These are phyloP conservation scores for Lanmaoa pseudosensibilis DNA, from an alignment of 768 basidiomycete genomes.

Conservation along the genomic window DNA sequence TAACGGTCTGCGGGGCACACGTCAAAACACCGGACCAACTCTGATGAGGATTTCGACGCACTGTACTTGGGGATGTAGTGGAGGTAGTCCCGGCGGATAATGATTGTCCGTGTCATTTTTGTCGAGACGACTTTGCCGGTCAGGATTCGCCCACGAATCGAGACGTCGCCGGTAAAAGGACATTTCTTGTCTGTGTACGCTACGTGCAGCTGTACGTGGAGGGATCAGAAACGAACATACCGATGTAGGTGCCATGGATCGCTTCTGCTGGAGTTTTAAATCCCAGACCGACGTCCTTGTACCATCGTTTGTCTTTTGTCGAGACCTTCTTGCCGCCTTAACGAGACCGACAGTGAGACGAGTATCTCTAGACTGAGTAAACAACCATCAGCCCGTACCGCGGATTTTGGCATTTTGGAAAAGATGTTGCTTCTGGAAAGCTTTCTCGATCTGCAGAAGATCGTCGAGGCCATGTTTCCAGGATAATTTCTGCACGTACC, in stretches of 20 bases:
- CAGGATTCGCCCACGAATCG: constrained; percentile 98
- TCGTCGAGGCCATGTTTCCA: background rate
- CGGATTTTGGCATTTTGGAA: constrained; percentile 97
- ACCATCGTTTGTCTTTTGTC: constrained; percentile 97
- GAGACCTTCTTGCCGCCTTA: constrained; percentile 84
- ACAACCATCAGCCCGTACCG: constrained; percentile 55
- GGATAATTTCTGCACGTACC: constrained; percentile 35
- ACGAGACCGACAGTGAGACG: constrained; percentile 10
- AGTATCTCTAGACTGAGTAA: constrained; percentile 3
- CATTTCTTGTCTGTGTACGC: constrained; percentile 90
- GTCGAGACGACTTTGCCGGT: constrained; percentile 97
- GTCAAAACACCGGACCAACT: constrained; percentile 9
- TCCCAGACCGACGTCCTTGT: constrained; percentile 96
- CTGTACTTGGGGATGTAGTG: constrained; percentile 99
- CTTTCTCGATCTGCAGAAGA: constrained; percentile 80
- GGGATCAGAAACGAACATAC: constrained; percentile 47
- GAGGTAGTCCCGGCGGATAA: constrained; percentile 93
- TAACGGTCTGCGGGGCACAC: constrained; percentile 73
- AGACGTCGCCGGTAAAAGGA: constrained; percentile 95
- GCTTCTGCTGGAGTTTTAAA: constrained; percentile 97
- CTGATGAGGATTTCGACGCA: constrained; percentile 42
- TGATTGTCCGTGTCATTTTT: constrained; percentile 98
- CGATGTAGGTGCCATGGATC: constrained; percentile 94
- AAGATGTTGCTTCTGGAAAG: constrained; percentile 95
- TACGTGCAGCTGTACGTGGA: background rate